Conservation (phyloP, 2,329 filamentous ascomycete species). For the Pseudogymnoascus verrucosus region DNA sequence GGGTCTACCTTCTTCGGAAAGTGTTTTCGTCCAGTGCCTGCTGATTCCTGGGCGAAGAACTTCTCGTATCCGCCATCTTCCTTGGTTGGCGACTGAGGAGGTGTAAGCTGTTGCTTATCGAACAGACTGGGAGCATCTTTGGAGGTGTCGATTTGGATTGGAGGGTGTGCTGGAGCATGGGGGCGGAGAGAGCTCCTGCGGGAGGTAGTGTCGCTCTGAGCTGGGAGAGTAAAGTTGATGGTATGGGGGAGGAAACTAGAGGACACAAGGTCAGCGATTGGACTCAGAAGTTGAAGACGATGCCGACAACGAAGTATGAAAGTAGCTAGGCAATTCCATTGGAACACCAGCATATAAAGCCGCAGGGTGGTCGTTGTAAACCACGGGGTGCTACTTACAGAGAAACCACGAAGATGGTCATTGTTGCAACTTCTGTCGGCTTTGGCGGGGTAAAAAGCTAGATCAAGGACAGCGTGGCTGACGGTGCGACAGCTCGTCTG, state of each 20-base stretch:
- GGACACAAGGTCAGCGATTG: conserved; percentile 11
- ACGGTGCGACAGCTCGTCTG: neutral
- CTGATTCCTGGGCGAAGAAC: conserved; percentile 50
- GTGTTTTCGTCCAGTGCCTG: conserved; percentile 39
- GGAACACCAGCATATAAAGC: neutral
- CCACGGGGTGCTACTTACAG: conserved; percentile 38
- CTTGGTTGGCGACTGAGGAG: conserved; percentile 28
- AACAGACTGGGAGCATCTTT: conserved; percentile 37
- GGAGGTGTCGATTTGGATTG: conserved; percentile 48
- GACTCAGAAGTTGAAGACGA: neutral
- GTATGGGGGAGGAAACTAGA: conserved; percentile 85
- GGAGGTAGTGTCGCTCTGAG: conserved; percentile 36
- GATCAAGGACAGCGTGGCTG: neutral
- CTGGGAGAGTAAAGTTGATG: conserved; percentile 70
- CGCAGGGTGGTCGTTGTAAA: neutral
- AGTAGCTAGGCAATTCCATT: neutral
- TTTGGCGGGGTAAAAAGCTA: neutral
- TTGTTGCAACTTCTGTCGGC: conserved; percentile 23
- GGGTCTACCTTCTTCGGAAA: conserved; percentile 42
- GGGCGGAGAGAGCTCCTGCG: conserved; percentile 25
- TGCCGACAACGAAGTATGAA: neutral
- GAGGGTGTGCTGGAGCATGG: conserved; percentile 16
- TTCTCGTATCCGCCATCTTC: conserved; percentile 33
- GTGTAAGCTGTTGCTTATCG: conserved; percentile 23
- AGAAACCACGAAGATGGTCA: conserved; percentile 54